Conservation (phyloP, 257 asterid species). For the Nemophila menziesii region DNA sequence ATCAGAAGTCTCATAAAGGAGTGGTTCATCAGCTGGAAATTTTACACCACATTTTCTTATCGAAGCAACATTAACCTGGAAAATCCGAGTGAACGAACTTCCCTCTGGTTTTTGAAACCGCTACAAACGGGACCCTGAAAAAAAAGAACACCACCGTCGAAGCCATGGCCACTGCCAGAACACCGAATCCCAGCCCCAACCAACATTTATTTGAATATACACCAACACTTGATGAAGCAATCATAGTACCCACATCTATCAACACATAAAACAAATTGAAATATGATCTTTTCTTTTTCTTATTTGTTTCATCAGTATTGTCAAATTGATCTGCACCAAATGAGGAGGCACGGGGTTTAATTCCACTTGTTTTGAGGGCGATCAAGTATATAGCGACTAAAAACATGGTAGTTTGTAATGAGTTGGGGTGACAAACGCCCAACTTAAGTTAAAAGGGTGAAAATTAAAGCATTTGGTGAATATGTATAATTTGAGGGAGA, state of each 20-base stretch:
- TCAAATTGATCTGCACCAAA: constrained; percentile 94
- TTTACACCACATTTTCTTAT: constrained; percentile 23
- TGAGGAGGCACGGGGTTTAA: constrained; percentile 87
- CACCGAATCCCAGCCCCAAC: constrained; percentile 89
- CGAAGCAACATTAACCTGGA: constrained; percentile 62
- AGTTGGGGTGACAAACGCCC: constrained; percentile 37
- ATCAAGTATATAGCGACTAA: constrained; percentile 56
- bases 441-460: no score
- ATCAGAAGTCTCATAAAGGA: constrained; percentile 52
- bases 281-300: constrained; percentile 66
- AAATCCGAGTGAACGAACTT: constrained; percentile 62
- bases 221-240: constrained; percentile 77
- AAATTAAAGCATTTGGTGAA: no score
- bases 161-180: constrained; percentile 82
- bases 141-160: constrained; percentile 49
- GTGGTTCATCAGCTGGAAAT: constrained; percentile 45
- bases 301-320: constrained; percentile 50
- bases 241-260: constrained; percentile 68
- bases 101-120: constrained; percentile 74
- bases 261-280: constrained; percentile 85
- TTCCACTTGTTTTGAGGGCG: constrained; percentile 87
- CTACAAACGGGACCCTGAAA: constrained; percentile 46
- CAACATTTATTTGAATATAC: constrained; percentile 77
- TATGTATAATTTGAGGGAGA: no score
- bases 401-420: constrained; percentile 27